Evolutionary conservation across 1,284 basidiomycete species (phyloP).

Genomic region (Moniliella sp.): DNA sequence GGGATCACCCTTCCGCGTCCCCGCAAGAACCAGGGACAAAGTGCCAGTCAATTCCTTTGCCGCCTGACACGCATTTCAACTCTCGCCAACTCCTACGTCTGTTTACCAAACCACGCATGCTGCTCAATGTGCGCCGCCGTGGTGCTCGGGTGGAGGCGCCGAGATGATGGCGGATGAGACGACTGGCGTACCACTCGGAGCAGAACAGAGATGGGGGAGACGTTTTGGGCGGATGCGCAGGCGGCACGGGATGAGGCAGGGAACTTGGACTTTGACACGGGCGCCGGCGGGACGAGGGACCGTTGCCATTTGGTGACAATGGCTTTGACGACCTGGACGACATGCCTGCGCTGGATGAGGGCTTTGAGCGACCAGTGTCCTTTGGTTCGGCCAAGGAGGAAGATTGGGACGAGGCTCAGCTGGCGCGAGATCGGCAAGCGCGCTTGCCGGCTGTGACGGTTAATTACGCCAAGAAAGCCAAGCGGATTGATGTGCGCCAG

Average conservation of each 20-base stretch:
- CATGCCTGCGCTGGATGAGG: not conserved
- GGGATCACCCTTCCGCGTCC: too few species aligned
- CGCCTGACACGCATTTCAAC: constrained; percentile 93
- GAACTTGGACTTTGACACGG: too few species aligned
- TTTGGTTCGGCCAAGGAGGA: constrained; percentile 4
- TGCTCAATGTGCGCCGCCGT: constrained; percentile 43
- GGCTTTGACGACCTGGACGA: constrained; percentile 56
- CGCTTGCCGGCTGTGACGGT: constrained; percentile 65
- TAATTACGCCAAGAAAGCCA: constrained; percentile 84
- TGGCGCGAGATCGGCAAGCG: not conserved
- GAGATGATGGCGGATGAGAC: too few species aligned
- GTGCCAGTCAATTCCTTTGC: too few species aligned
- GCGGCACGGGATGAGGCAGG: too few species aligned
- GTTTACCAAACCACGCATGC: constrained; percentile 55
- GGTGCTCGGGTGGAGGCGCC: not conserved
- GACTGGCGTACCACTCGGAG: too few species aligned
- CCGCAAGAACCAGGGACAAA: too few species aligned
- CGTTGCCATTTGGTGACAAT: too few species aligned
- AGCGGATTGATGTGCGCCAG: constrained; percentile 83
- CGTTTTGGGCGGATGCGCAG: too few species aligned
- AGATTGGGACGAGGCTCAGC: not conserved
- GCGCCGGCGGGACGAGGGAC: too few species aligned
- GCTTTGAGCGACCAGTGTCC: constrained; percentile 5
- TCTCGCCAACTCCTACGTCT: constrained; percentile 67
- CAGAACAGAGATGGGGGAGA: too few species aligned